Conservation (phyloP, 2,329 filamentous ascomycete species). For the Hypoxylon sp. region DNA sequence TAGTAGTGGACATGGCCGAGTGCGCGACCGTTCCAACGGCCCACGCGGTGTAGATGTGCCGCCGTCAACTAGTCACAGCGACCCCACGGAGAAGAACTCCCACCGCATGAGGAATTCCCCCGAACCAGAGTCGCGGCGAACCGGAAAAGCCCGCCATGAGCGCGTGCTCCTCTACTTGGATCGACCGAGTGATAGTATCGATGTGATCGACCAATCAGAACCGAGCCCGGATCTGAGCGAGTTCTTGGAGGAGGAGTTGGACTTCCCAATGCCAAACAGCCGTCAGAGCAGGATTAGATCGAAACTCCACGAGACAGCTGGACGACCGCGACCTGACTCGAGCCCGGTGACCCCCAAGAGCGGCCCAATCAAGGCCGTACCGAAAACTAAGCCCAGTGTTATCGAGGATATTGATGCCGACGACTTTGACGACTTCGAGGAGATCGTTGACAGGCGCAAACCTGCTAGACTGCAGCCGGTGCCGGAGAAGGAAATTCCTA, state of each 20-base stretch:
- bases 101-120: constrained; percentile 17
- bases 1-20: constrained; percentile 21
- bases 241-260: constrained; percentile 54
- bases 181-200: constrained; percentile 48
- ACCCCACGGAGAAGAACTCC: constrained; percentile 21
- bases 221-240: constrained; percentile 57
- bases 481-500: constrained; percentile 51
- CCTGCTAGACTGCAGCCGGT: constrained; percentile 21
- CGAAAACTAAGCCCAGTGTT: constrained; percentile 20
- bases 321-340: constrained; percentile 42
- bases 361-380: constrained; percentile 19
- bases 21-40: constrained; percentile 33
- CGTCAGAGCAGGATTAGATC: constrained; percentile 46
- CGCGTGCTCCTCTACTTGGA: constrained; percentile 55
- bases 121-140: constrained; percentile 30
- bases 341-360: constrained; percentile 41
- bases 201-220: constrained; percentile 49
- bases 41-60: constrained; percentile 21
- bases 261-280: constrained; percentile 42
- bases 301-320: constrained; percentile 27
- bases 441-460: constrained; percentile 30
- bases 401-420: constrained; percentile 46
- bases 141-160: constrained; percentile 49
- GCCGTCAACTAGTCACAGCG: constrained; percentile 35
- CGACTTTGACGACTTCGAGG: constrained; percentile 44